Conservation (phyloP, 2,329 filamentous ascomycete genomes). For the Leptographium flavum region DNA sequence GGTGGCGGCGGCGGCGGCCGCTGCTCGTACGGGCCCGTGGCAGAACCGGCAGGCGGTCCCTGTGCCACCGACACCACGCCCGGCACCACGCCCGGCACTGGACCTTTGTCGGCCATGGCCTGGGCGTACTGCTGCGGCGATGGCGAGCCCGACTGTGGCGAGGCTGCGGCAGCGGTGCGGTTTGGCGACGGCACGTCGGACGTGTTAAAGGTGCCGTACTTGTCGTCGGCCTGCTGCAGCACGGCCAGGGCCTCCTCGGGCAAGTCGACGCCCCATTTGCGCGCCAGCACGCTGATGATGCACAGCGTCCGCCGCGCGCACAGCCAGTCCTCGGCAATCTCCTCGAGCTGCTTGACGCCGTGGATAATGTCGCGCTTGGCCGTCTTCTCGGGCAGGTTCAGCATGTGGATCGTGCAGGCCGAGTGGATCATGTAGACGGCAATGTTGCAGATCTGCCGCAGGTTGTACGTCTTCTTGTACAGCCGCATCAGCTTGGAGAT, state of each 20-base stretch:
- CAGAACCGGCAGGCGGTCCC: no score
- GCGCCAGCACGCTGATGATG: constrained; percentile 70
- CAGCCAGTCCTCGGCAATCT: constrained; percentile 90
- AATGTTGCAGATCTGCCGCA: constrained; percentile 91
- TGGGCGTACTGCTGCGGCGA: constrained; percentile 7
- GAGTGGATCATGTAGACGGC: constrained; percentile 92
- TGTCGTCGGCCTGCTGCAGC: constrained; percentile 63
- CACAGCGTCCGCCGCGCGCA: constrained; percentile 73
- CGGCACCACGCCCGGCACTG: no score
- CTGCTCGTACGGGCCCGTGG: constrained; percentile 13
- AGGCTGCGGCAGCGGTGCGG: constrained; percentile 11
- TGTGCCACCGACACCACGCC: no score
- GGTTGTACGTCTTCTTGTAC: constrained; percentile 82
- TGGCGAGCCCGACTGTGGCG: constrained; percentile 10
- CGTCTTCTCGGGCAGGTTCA: constrained; percentile 87
- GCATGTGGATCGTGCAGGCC: constrained; percentile 83
- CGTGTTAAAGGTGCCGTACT: constrained; percentile 59
- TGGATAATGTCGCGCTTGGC: constrained; percentile 81
- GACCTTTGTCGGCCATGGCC: no score
- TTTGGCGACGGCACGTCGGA: constrained; percentile 45
- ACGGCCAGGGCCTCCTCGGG: constrained; percentile 70
- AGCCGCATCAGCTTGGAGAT: constrained; percentile 91
- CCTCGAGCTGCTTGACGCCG: constrained; percentile 80
- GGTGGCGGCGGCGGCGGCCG: constrained; percentile 17
- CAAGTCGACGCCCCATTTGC: constrained; percentile 80